Conservation (phyloP, 1,139 yeast species). For the Yamadazyma atmosphaerica region DNA sequence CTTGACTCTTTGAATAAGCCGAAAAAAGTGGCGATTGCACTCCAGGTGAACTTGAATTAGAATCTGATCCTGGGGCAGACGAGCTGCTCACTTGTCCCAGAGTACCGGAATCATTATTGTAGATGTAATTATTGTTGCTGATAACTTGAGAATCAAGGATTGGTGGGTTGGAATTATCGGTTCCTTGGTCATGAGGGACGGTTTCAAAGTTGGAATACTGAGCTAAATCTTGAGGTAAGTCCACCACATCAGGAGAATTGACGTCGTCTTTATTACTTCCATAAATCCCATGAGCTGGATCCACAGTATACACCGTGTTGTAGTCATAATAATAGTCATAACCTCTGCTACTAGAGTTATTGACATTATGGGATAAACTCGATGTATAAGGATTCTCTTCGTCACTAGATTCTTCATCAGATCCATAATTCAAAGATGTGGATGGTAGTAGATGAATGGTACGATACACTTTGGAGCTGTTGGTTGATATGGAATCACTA, state of each 20-base stretch:
- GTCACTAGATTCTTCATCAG: slow-evolving; percentile 68
- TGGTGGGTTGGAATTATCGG: slow-evolving; percentile 18
- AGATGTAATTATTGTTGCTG: slow-evolving; percentile 12
- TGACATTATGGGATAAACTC: slow-evolving; percentile 77
- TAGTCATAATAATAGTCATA: slow-evolving; percentile 86
- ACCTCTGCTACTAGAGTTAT: slow-evolving; percentile 64
- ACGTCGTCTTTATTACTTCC: slow-evolving; percentile 22
- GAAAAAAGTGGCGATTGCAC: slow-evolving; percentile 1
- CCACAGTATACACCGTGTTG: slow-evolving; percentile 73
- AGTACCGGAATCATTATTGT: slow-evolving; percentile 14
- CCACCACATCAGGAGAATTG: slow-evolving; percentile 42
- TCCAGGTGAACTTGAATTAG: slow-evolving; percentile 2
- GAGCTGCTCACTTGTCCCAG: neutral
- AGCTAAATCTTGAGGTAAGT: slow-evolving; percentile 45
- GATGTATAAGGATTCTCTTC: slow-evolving; percentile 53
- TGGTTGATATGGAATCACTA: slow-evolving; percentile 29
- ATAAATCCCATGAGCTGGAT: slow-evolving; percentile 49
- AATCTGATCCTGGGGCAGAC: neutral
- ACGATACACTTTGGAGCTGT: slow-evolving; percentile 31
- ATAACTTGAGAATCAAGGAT: slow-evolving; percentile 22
- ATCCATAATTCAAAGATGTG: slow-evolving; percentile 75
- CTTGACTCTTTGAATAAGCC: neutral
- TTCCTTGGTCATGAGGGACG: slow-evolving; percentile 21
- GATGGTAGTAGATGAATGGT: slow-evolving; percentile 80
- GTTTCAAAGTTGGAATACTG: slow-evolving; percentile 42